Conservation (phyloP, 2,329 filamentous ascomycete species). For the Furcasterigmium furcatum region DNA sequence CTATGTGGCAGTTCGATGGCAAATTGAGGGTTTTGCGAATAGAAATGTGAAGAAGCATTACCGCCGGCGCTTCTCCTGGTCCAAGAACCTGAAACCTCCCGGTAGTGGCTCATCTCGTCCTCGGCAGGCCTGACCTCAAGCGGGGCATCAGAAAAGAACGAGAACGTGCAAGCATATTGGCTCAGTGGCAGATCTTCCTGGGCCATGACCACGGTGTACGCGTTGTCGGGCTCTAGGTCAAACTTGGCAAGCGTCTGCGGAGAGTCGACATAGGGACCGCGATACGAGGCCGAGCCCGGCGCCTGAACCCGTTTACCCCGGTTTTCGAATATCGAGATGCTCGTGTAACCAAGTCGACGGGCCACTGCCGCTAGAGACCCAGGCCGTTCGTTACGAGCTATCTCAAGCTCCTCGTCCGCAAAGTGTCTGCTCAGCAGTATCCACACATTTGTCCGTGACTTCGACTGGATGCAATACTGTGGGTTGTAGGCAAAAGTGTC, state of each 20-base stretch:
- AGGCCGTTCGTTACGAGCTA: slow-evolving; percentile 39
- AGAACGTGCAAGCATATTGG: slow-evolving; percentile 82
- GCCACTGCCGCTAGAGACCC: slow-evolving; percentile 40
- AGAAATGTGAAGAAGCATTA: slow-evolving; percentile 71
- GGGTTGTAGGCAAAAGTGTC: slow-evolving; percentile 62
- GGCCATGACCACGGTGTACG: slow-evolving; percentile 64
- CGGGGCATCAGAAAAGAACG: slow-evolving; percentile 68
- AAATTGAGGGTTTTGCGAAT: slow-evolving; percentile 87
- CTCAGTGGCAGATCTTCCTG: slow-evolving; percentile 74
- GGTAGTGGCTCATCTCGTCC: slow-evolving; percentile 55
- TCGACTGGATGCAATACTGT: slow-evolving; percentile 67
- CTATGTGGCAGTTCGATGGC: slow-evolving; percentile 54
- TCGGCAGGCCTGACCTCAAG: slow-evolving; percentile 60
- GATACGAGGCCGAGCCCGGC: slow-evolving; percentile 66
- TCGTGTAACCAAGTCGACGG: slow-evolving; percentile 74
- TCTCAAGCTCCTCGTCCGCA: slow-evolving; percentile 60
- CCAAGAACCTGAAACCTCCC: slow-evolving; percentile 67
- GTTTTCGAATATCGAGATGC: slow-evolving; percentile 75
- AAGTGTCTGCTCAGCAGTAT: slow-evolving; percentile 86
- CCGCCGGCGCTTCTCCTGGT: slow-evolving; percentile 78
- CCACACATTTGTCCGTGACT: slow-evolving; percentile 67
- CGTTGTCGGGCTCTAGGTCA: slow-evolving; percentile 29
- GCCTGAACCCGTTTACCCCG: slow-evolving; percentile 70
- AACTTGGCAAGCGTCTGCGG: slow-evolving; percentile 85
- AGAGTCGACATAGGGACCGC: slow-evolving; percentile 88